Evolutionary conservation across 2,329 filamentous ascomycete genomes (phyloP).

Genomic region (Aureobasidium sp.): DNA sequence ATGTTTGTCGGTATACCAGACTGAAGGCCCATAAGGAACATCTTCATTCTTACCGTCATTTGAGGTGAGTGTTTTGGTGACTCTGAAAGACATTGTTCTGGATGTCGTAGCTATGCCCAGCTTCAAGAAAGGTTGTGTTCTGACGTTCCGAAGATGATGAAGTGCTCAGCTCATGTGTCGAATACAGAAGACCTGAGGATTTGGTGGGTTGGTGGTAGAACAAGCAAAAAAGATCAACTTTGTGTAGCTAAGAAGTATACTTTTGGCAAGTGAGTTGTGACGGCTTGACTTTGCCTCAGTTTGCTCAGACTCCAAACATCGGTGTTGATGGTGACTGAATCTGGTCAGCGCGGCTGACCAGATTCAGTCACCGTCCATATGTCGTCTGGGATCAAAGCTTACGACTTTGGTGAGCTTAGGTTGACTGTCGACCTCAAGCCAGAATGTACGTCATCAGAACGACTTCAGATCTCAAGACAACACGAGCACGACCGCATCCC

Average conservation of each 20-base stretch:
- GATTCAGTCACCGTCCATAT: no score
- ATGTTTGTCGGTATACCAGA: constrained; percentile 20
- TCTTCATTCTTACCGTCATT: constrained; percentile 5
- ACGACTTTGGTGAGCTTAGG: no score
- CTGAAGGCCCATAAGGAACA: constrained; percentile 8
- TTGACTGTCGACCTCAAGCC: no score
- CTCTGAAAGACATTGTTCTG: constrained; percentile 1
- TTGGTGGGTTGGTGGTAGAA: no score
- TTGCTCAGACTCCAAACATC: no score
- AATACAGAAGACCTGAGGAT: neutral
- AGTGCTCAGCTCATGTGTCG: neutral
- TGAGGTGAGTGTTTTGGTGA: neutral
- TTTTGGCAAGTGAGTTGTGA: neutral
- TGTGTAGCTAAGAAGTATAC: neutral
- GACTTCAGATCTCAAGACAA: neutral
- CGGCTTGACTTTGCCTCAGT: neutral
- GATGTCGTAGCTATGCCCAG: neutral
- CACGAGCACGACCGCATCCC: neutral
- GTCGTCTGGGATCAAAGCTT: no score
- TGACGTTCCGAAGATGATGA: neutral
- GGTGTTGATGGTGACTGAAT: no score
- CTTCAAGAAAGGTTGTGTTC: neutral
- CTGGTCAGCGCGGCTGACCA: no score
- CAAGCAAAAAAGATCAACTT: neutral
- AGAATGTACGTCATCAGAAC: neutral